A percentile compares a stretch with the other conserved stretches of the same genome.
Conservation (phyloP, 139 green algal species). For the Desmodesmus armatus region DNA sequence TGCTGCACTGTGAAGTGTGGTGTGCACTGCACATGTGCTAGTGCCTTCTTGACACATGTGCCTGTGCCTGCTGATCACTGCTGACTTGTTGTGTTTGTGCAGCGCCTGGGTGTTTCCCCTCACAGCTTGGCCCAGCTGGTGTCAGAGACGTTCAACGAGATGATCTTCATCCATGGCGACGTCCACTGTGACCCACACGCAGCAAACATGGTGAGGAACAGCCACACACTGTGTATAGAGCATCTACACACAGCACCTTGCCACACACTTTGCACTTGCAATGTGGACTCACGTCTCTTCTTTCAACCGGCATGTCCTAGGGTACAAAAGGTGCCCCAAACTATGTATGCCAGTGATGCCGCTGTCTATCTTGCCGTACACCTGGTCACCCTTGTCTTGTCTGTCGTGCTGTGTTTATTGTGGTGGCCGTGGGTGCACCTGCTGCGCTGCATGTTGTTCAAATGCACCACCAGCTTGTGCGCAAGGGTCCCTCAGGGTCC, state of each 20-base stretch:
- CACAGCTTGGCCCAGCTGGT: conserved; percentile 77
- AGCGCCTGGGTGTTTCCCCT: conserved; percentile 40
- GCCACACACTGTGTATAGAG: too few species aligned
- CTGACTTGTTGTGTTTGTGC: too few species aligned
- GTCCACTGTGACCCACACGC: conserved; percentile 92
- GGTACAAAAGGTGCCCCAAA: too few species aligned
- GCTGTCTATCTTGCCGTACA: too few species aligned
- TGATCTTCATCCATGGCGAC: conserved; percentile 87
- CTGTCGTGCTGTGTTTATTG: background rate
- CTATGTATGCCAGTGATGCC: too few species aligned
- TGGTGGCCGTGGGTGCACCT: background rate
- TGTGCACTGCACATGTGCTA: background rate
- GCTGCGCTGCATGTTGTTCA: background rate
- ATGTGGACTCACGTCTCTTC: too few species aligned
- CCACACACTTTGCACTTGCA: too few species aligned
- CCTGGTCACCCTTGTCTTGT: too few species aligned
- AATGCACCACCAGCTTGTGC: conserved; percentile 36
- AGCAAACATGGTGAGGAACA: conserved; percentile 79
- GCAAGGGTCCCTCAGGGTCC: conserved; percentile 13
- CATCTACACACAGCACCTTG: too few species aligned
- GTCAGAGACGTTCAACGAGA: conserved; percentile 81
- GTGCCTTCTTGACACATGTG: background rate
- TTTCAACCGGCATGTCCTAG: too few species aligned
- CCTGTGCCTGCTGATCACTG: conserved; percentile 22
- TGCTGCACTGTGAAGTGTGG: background rate